Evolutionary conservation across 352 stramenopile genomes (phyloP), one percentile per base, ranked within the genome.

Genomic region (Phytophthora cactorum): DNA sequence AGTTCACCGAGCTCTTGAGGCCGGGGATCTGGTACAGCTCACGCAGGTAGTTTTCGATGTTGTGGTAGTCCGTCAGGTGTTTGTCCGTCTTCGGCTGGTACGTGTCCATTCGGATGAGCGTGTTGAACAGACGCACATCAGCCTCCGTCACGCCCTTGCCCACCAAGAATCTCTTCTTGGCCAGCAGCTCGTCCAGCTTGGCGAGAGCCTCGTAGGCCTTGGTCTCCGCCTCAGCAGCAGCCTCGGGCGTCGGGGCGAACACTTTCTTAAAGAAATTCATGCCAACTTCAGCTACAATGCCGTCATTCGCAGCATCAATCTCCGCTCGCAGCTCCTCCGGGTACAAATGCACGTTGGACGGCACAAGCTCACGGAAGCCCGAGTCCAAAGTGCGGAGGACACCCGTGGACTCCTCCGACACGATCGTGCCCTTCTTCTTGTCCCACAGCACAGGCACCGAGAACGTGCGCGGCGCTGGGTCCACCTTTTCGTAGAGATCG

Each of bases 1-100:
- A 97, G 61, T 96, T 72, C 12, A 97, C 78, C 4, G 82, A 88
- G 28, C 77, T 75, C 22, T 82, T 59, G n/a, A 98, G 68, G 1
- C 68, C 88, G 22, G 81, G 70, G 15, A 87, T 86, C 64, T 98
- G 88, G 68, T 97, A 98, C 41, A 98, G 72, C 29, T 83, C 72
- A 8, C 63, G 68, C 17, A 78, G 38, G 44, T 83, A 83, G 17
- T 22, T 22, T 22, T 22, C 65, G 27, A 93, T 55, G 39, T 93
- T 87, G 3, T 64, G 63, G 62, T 70, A 90, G 32, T 90, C 68
- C 6, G 57, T 74, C 27, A 94, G 38, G 25, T 69, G 59, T 31
- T 84, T 74, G 59, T 78, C 64, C 12, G 43, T 29, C 10, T 53
- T 65, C 12, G 50, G 47, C 45, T 83, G 17, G 69, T 39, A 58